phyloP scores from a whole-genome alignment of 305 asterid species.

The Rubia peregrina region DNA sequence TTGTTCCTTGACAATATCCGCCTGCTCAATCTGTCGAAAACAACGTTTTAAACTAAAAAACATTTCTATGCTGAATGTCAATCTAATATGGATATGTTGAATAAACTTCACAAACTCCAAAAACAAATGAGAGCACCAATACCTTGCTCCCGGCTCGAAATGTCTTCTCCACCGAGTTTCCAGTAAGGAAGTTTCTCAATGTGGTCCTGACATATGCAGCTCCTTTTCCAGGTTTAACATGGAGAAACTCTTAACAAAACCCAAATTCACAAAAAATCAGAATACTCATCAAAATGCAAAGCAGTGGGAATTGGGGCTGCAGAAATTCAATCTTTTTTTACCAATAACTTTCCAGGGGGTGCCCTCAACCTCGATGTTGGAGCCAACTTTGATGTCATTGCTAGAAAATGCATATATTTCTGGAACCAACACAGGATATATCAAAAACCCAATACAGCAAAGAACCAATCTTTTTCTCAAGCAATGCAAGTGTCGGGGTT shows the following conservation, averaged over 20 bases:
- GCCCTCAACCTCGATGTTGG: slow-evolving; percentile 90
- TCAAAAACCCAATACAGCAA: background rate
- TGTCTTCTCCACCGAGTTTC: slow-evolving; percentile 75
- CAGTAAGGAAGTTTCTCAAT: slow-evolving; percentile 63
- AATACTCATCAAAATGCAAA: background rate
- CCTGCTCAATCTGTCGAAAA: slow-evolving; percentile 63
- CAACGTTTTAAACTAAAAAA: slow-evolving; percentile 4
- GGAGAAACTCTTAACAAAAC: slow-evolving; percentile 66
- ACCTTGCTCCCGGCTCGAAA: slow-evolving; percentile 98
- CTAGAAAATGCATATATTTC: slow-evolving; percentile 70
- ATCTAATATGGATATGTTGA: slow-evolving; percentile 6
- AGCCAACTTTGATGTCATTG: slow-evolving; percentile 88
- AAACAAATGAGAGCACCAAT: background rate
- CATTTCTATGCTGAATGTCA: background rate
- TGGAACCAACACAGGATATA: slow-evolving; percentile 18
- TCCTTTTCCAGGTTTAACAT: slow-evolving; percentile 96
- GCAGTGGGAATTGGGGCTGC: background rate
- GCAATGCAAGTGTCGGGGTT: background rate
- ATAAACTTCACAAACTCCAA: background rate
- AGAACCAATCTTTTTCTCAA: background rate
- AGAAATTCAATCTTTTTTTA: slow-evolving; percentile 19
- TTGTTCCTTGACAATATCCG: slow-evolving; percentile 71
- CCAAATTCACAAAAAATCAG: slow-evolving; percentile 5
- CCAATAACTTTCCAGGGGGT: slow-evolving; percentile 89
- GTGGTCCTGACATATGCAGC: slow-evolving; percentile 95